phyloP scores from a whole-genome alignment of 345 rosid species.

The Pelargonium nanum region DNA sequence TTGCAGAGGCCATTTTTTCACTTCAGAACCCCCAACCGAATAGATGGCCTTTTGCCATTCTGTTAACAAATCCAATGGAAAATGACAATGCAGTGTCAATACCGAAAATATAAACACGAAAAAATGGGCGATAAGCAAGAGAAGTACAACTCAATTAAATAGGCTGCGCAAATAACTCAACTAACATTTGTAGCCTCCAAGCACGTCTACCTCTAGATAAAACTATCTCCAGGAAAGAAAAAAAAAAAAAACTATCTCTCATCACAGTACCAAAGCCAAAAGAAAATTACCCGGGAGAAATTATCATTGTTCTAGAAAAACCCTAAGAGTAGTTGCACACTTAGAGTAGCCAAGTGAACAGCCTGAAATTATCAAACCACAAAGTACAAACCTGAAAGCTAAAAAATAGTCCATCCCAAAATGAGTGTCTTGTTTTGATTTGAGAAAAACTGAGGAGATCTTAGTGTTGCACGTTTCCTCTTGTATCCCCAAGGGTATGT shows the following conservation, averaged over 20 bases:
- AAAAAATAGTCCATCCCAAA: no score
- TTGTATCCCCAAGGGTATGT: no score
- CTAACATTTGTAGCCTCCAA: no score
- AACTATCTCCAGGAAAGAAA: no score
- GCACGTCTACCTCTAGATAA: no score
- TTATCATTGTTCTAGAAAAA: not conserved
- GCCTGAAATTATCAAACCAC: not conserved
- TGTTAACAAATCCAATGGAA: conserved; percentile 38
- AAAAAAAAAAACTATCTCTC: not conserved
- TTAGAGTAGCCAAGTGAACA: not conserved
- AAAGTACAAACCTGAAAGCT: no score
- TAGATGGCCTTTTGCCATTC: conserved; percentile 99
- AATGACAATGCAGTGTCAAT: conserved; percentile 5
- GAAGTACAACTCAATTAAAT: no score
- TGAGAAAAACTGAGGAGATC: no score
- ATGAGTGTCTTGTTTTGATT: no score
- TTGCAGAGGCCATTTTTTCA: conserved; percentile 92
- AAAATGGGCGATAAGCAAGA: not conserved
- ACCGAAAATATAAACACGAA: not conserved
- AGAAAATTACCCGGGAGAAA: not conserved
- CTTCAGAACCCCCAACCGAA: conserved; percentile 81
- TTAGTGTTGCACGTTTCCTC: no score
- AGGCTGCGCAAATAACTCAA: no score
- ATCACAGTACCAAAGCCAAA: not conserved
- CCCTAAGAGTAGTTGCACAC: not conserved